Conservation (phyloP, 1,139 yeast genomes). For the Pichia sp. region DNA sequence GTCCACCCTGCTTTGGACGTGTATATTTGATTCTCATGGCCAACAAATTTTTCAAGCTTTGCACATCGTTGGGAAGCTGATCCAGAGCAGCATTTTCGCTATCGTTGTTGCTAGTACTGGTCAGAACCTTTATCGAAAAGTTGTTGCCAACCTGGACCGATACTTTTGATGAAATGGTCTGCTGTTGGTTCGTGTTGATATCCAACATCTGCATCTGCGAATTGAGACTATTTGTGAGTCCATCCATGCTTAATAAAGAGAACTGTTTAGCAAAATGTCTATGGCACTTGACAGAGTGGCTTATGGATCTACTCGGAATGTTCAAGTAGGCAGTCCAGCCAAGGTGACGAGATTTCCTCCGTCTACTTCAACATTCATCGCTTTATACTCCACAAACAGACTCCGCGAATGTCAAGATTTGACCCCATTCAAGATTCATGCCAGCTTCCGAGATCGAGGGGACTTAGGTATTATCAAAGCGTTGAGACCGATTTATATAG, state of each 20-base stretch:
- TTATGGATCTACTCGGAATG: too few species aligned
- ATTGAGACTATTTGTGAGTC: slow-evolving; percentile 9
- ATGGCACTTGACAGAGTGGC: too few species aligned
- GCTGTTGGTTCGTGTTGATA: background rate
- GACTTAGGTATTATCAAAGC: slow-evolving; percentile 10
- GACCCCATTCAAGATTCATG: too few species aligned
- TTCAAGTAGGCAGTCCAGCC: too few species aligned
- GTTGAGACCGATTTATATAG: slow-evolving; percentile 18
- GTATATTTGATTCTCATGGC: slow-evolving; percentile 17
- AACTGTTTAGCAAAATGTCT: too few species aligned
- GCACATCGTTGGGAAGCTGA: slow-evolving; percentile 12
- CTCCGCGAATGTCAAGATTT: background rate
- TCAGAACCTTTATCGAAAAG: background rate
- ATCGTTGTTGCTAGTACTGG: background rate
- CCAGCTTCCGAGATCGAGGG: background rate
- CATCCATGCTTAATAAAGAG: too few species aligned
- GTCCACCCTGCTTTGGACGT: slow-evolving; percentile 16
- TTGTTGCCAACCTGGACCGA: slow-evolving; percentile 7
- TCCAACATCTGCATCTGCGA: slow-evolving; percentile 10
- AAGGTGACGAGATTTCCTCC: too few species aligned
- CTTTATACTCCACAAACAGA: background rate
- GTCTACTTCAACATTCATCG: too few species aligned
- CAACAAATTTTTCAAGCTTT: slow-evolving; percentile 11
- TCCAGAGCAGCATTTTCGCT: background rate
- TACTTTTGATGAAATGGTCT: background rate